A percentile compares a stretch with the other conserved stretches of the same genome.
Evolutionary conservation across 192 early-diverging fungal species (phyloP).

Genomic region (Blastocladiella britannica): DNA sequence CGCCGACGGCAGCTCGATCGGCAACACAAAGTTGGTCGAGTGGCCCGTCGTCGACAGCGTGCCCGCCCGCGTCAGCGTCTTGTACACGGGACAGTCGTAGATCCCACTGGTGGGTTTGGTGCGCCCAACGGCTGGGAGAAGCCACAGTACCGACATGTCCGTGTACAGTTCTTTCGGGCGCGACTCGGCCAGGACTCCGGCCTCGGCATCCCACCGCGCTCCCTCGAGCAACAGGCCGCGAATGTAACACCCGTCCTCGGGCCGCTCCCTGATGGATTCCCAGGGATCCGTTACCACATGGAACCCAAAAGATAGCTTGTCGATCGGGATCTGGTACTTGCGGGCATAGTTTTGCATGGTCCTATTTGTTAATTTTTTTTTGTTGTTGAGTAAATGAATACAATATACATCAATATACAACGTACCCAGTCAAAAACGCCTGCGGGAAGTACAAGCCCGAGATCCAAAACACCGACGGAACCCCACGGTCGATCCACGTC

Average conservation of each 20-base stretch:
- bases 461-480: slow-evolving; percentile 34
- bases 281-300: slow-evolving; percentile 1
- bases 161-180: slow-evolving; percentile 44
- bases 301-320: slow-evolving; percentile 26
- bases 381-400: too few relatives aligned
- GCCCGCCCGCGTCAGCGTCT: slow-evolving; percentile 35
- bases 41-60: slow-evolving; percentile 41
- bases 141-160: slow-evolving; percentile 33
- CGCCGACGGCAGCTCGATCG: slow-evolving; percentile 28
- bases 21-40: slow-evolving; percentile 36
- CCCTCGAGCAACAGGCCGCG: slow-evolving; percentile 33
- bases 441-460: slow-evolving; percentile 46
- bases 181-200: slow-evolving; percentile 26
- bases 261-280: slow-evolving; percentile 5
- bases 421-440: slow-evolving; percentile 40
- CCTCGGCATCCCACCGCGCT: slow-evolving; percentile 31
- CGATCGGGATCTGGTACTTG: slow-evolving; percentile 35
- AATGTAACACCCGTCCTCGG: slow-evolving; percentile 29
- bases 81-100: slow-evolving; percentile 37
- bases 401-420: too few relatives aligned
- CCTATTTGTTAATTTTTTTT: too few relatives aligned
- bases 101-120: slow-evolving; percentile 8
- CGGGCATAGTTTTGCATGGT: slow-evolving; percentile 38
- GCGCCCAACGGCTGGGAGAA: slow-evolving; percentile 21
- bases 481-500: slow-evolving; percentile 24